Conservation (phyloP, 169 alveolate species). For the Plasmodium berghei region DNA sequence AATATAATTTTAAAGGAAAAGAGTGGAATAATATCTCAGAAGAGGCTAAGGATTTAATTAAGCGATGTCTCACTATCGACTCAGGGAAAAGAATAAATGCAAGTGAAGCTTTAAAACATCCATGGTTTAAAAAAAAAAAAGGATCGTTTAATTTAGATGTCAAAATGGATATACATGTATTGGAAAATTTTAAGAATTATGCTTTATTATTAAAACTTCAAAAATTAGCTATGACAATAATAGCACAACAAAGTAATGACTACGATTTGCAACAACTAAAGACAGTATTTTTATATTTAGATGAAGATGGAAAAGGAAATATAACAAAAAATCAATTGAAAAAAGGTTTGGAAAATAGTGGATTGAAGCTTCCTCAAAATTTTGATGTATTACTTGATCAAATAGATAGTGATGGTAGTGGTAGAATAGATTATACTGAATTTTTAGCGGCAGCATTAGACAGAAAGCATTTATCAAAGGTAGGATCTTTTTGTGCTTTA, state of each 20-base stretch:
- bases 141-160: conserved; percentile 22
- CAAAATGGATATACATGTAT: conserved; percentile 64
- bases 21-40: conserved; percentile 90
- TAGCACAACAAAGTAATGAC: conserved; percentile 83
- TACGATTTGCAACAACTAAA: conserved; percentile 78
- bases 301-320: conserved; percentile 81
- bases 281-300: conserved; percentile 76
- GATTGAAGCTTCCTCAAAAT: conserved; percentile 81
- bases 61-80: conserved; percentile 86
- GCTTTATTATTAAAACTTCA: conserved; percentile 66
- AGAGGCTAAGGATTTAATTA: conserved; percentile 92
- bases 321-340: conserved; percentile 79
- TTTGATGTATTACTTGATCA: conserved; percentile 85
- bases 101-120: conserved; percentile 88
- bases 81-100: conserved; percentile 91
- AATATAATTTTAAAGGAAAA: conserved; percentile 88
- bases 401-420: conserved; percentile 92
- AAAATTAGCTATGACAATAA: conserved; percentile 82
- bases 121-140: conserved; percentile 86
- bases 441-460: conserved; percentile 87
- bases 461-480: conserved; percentile 74
- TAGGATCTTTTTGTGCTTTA: not conserved
- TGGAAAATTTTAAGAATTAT: conserved; percentile 61
- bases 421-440: conserved; percentile 89
- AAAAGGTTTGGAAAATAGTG: conserved; percentile 78